These are phyloP conservation scores for Cutaneotrichosporon mucoides DNA, from an alignment of 1,284 basidiomycete genomes.

Conservation along the genomic window DNA sequence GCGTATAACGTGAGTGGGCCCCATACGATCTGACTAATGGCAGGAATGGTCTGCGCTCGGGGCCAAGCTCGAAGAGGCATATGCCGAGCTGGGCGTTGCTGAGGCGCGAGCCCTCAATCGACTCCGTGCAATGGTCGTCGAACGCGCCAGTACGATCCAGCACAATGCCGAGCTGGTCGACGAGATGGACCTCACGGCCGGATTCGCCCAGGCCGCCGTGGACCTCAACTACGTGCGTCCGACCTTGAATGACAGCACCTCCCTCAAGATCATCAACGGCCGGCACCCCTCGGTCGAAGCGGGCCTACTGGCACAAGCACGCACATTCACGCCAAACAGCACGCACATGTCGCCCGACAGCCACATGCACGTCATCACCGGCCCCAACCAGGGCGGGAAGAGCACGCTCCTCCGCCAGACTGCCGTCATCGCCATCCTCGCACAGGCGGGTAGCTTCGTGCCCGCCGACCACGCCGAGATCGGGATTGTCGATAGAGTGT, in stretches of 20 bases:
- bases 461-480: slow-evolving; percentile 75
- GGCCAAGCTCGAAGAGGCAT: slow-evolving; percentile 59
- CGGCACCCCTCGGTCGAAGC: slow-evolving; percentile 91
- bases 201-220: slow-evolving; percentile 75
- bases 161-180: slow-evolving; percentile 76
- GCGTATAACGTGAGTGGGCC: slow-evolving; percentile 59
- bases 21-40: background rate
- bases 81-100: slow-evolving; percentile 55
- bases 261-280: slow-evolving; percentile 68
- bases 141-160: slow-evolving; percentile 58
- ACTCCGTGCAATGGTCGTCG: slow-evolving; percentile 65
- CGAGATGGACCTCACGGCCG: slow-evolving; percentile 79
- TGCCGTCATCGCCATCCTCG: slow-evolving; percentile 83
- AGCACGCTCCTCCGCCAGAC: slow-evolving; percentile 88
- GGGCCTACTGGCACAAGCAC: slow-evolving; percentile 70
- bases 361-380: slow-evolving; percentile 76
- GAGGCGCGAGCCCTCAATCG: slow-evolving; percentile 69
- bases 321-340: slow-evolving; percentile 79
- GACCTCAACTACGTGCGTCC: slow-evolving; percentile 78
- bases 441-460: slow-evolving; percentile 89
- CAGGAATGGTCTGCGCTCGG: slow-evolving; percentile 67
- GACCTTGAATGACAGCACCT: slow-evolving; percentile 58
- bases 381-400: slow-evolving; percentile 94
- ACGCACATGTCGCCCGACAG: slow-evolving; percentile 60
- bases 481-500: slow-evolving; percentile 85